Conservation (phyloP, 306 rosid species). For the Aeschynomene evenia region DNA sequence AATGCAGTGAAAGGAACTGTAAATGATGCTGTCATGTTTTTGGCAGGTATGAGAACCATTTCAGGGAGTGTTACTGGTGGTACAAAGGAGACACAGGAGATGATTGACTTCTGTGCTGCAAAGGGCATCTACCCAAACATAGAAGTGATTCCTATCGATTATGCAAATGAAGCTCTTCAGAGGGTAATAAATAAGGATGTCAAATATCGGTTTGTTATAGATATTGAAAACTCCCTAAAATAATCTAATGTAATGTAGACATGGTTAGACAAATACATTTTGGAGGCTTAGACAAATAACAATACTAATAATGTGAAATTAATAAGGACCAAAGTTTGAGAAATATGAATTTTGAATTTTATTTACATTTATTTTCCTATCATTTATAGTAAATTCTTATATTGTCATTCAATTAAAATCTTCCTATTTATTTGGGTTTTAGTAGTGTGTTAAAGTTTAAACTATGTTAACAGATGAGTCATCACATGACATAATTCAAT, state of each 20-base stretch:
- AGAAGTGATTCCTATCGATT: slow-evolving; percentile 66
- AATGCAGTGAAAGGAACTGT: not conserved
- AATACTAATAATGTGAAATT: not conserved
- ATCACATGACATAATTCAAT: too few species aligned
- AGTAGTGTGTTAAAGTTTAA: too few species aligned
- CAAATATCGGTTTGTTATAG: slow-evolving; percentile 70
- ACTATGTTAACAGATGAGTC: too few species aligned
- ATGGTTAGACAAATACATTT: not conserved
- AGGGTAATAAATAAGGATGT: slow-evolving; percentile 60
- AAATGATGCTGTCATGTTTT: not conserved
- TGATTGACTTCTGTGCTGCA: slow-evolving; percentile 68
- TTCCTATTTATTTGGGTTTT: too few species aligned
- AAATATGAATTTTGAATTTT: not conserved
- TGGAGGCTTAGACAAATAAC: not conserved
- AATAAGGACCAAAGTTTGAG: not conserved
- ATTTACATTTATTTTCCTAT: not conserved
- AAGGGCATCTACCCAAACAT: slow-evolving; percentile 51
- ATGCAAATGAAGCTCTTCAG: slow-evolving; percentile 64
- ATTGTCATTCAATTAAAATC: too few species aligned
- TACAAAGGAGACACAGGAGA: slow-evolving; percentile 57
- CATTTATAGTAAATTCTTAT: not conserved
- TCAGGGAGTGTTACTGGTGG: slow-evolving; percentile 61
- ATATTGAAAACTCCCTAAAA: slow-evolving; percentile 55
- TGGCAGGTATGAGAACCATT: slow-evolving; percentile 54
- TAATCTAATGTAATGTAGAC: slow-evolving; percentile 1